Conservation (phyloP, 2,329 filamentous ascomycete species). For the Nemania sp. region DNA sequence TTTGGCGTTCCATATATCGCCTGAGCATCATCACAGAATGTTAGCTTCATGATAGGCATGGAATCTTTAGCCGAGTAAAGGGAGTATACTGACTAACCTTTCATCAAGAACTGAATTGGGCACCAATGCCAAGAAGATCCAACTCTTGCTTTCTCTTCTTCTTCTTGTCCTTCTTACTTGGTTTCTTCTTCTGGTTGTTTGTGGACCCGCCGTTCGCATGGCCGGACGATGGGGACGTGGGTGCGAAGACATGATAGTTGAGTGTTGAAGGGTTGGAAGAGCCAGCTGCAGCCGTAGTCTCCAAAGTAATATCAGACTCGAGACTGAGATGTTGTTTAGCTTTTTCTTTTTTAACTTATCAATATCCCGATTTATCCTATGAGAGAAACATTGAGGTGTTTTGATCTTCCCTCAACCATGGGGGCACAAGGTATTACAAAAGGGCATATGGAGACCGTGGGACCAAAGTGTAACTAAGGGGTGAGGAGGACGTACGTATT, state of each 20-base stretch:
- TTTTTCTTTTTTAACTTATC: neutral
- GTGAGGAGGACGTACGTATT: neutral
- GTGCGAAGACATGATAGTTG: neutral
- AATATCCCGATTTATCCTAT: too few species aligned
- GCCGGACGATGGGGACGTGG: neutral
- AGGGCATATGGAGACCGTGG: too few species aligned
- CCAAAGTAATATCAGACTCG: neutral
- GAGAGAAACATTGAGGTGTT: too few species aligned
- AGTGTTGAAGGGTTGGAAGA: neutral
- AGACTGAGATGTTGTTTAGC: neutral
- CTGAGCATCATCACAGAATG: too few species aligned
- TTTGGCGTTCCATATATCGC: too few species aligned
- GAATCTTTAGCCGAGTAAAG: neutral
- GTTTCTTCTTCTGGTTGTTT: neutral
- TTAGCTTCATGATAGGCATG: too few species aligned
- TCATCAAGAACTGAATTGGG: slow-evolving; percentile 9
- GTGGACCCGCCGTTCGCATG: too few species aligned
- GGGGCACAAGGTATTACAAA: too few species aligned
- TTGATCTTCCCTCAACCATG: too few species aligned
- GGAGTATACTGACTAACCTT: neutral
- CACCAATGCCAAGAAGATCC: neutral
- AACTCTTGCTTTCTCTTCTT: slow-evolving; percentile 9
- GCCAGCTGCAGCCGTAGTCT: neutral
- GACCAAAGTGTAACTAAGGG: too few species aligned
- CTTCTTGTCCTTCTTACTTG: neutral